These are phyloP conservation scores for Nymphaea colorata DNA, from an alignment of 164 flowering plant species.

Conservation along the genomic window DNA sequence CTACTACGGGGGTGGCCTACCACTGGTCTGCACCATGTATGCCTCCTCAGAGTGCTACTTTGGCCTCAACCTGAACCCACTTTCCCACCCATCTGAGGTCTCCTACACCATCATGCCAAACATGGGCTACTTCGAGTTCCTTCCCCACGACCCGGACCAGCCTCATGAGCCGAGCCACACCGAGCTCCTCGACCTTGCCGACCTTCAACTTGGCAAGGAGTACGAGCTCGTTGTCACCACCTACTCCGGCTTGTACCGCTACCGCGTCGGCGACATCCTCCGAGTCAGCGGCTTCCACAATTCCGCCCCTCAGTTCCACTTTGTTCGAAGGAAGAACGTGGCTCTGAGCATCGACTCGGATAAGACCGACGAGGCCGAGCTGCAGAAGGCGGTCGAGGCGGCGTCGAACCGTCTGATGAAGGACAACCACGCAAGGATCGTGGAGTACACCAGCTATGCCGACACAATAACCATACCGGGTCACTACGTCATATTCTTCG, in stretches of 20 bases:
- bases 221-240: slow-evolving; percentile 31
- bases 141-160: slow-evolving; percentile 12
- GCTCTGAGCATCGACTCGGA: slow-evolving; percentile 33
- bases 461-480: slow-evolving; percentile 28
- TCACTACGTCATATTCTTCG: slow-evolving; percentile 38
- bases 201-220: slow-evolving; percentile 25
- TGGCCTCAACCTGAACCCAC: slow-evolving; percentile 32
- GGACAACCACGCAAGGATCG: slow-evolving; percentile 15
- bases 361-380: slow-evolving; percentile 34
- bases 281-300: slow-evolving; percentile 30
- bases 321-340: slow-evolving; percentile 28
- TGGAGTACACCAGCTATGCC: slow-evolving; percentile 32
- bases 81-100: slow-evolving; percentile 26
- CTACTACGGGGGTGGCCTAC: slow-evolving; percentile 28
- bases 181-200: slow-evolving; percentile 20
- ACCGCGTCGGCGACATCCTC: slow-evolving; percentile 39
- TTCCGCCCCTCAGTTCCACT: slow-evolving; percentile 33
- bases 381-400: slow-evolving; percentile 25
- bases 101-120: slow-evolving; percentile 45
- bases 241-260: slow-evolving; percentile 28
- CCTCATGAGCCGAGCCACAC: slow-evolving; percentile 1
- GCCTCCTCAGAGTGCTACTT: slow-evolving; percentile 38
- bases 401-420: slow-evolving; percentile 13
- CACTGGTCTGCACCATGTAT: slow-evolving; percentile 32
- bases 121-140: slow-evolving; percentile 39